These are phyloP conservation scores for Plantago rigida DNA, from an alignment of 305 asterid genomes.

Conservation along the genomic window DNA sequence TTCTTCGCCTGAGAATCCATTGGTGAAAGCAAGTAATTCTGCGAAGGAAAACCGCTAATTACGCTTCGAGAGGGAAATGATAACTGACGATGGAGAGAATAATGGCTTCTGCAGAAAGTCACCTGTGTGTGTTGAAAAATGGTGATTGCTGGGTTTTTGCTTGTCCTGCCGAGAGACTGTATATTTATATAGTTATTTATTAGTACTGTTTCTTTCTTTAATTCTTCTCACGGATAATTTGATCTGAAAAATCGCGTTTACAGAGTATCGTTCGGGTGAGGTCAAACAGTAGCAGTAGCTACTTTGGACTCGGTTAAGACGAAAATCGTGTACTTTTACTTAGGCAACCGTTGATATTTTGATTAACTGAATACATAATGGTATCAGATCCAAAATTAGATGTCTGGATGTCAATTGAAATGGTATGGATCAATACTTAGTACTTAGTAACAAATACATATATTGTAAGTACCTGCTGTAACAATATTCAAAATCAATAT, in stretches of 20 bases:
- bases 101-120: constrained; percentile 41
- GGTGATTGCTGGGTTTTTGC: constrained; percentile 31
- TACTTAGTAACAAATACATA: no score
- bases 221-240: not conserved
- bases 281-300: no score
- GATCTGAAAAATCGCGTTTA: constrained; percentile 6
- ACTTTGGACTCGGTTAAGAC: no score
- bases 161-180: constrained; percentile 27
- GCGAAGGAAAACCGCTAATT: constrained; percentile 29
- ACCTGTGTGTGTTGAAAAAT: constrained; percentile 42
- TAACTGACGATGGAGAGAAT: not conserved
- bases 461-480: no score
- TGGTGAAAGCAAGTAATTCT: constrained; percentile 25
- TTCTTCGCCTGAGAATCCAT: constrained; percentile 76
- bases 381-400: no score
- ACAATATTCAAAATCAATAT: no score
- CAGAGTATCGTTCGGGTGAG: no score
- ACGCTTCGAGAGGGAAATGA: constrained; percentile 27
- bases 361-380: no score
- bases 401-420: no score
- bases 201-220: not conserved
- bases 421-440: no score
- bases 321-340: no score
- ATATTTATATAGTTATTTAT: not conserved
- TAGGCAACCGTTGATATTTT: no score